Base-by-base conservation (phyloP, 2,329 filamentous ascomycete genomes). In the Talaromyces atroroseus region DNA sequence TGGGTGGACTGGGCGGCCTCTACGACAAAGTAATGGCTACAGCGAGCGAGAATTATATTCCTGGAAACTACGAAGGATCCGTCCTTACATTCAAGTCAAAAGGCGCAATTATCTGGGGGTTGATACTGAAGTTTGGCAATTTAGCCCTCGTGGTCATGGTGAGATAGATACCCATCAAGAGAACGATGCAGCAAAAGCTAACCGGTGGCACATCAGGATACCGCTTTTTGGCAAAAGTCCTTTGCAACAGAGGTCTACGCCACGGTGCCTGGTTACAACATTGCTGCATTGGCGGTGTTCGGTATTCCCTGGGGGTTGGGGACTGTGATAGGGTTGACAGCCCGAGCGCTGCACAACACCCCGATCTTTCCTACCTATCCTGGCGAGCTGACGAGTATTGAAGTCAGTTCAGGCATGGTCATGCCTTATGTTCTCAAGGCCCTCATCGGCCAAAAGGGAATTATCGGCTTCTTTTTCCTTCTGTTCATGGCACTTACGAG, bases 171-270 rank as follows among this genome's bases (percentile, higher is more conserved):
- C 24, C 24, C 4, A 26, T 26, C 24, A 26, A 26, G 24, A 26
- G 24, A 26, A 26, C 24, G 4, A 26, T 29, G 7, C 26, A 5
- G 26, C 26, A 29, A 29, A 29, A 29, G 24, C 24, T 29, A 5
- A 29, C 26, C 26, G 26, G 26, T 2, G 7, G 6, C 26, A 5
- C 26, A 29, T 29, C 26, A 29, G 26, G 26, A 80, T 59, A 80
- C 77, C 3, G 78, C 74, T 1, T 81, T 80, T 64, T 81, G 77
- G 76, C 77, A 80, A 56, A 80, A 81, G 65, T 75, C 74, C 0
- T 80, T 80, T 59, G 77, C 77, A 1, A 72, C 75, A 1, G 75
- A 79, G 56, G 74, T 78, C 0, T 68, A 72, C 12, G 71, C 77
- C 1, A 78, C 76, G 0, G 77, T 80, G 0, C 76, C 76, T 1